Base-by-base conservation (phyloP, 148 eudicot species). In the Amaranthus cruentus region DNA sequence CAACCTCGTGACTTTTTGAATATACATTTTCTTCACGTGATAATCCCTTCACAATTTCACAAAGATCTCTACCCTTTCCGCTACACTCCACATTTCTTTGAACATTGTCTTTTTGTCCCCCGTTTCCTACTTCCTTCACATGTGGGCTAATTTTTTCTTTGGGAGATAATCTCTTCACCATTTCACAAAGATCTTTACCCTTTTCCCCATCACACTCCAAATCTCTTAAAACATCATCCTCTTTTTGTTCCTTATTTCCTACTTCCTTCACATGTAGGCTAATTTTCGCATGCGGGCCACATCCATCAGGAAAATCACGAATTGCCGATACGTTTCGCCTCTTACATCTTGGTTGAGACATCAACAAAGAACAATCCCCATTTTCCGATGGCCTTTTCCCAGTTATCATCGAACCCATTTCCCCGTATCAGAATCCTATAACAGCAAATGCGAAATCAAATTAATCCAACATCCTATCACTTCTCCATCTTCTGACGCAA, bases 251-350 rank as follows among this genome's bases (percentile, higher is more conserved):
- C 58, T 60, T 61, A 43, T 3, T 10, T 67, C 46, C 14, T 44
- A 18, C 56, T 50, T 67, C 56, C 46, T 67, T 21, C 53, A 50
- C 0, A 61, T 18, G 38, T 56, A 28, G 2, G 72, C 71, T 57
- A 12, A 82, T 3, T 3, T 5, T 55, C 6, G 61, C 80, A 83
- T 78, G 67, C n/a, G 82, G 85, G 48, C 98, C 96, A 76, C 98
- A 94, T 2, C 87, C 84, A 51, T 82, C 85, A 18, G 98, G 98
- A 78, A 86, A 95, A 78, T 85, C 87, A 57, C 98, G 86, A 57
- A 67, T 51, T 9, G 89, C 72, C 9, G 72, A 68, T 28, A 75
- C 46, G 59, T 75, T 75, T 3, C 44, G 78, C 73, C 73, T 59
- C 73, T 69, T 75, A 75, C 51, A 68, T 59, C 44, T 58, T 13